These are phyloP conservation scores for Ceratopteris richardii DNA, from an alignment of 75 land plant species.

Conservation along the genomic window DNA sequence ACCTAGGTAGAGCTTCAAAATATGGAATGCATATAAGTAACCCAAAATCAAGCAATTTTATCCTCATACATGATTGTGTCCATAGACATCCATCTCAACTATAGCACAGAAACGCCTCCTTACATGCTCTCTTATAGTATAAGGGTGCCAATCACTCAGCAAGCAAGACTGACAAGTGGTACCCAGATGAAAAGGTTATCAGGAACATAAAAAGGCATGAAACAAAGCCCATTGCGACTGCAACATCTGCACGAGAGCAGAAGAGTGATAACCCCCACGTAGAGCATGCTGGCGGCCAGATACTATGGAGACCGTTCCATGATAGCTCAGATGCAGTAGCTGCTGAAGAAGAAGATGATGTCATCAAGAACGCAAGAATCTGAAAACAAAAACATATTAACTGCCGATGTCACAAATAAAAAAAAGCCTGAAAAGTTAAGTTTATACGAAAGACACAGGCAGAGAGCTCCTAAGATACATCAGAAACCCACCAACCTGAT, in stretches of 20 bases:
- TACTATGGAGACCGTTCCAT: background rate
- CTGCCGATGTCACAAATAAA: background rate
- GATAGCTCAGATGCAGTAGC: constrained; percentile 3
- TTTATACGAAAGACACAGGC: background rate
- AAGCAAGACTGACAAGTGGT: background rate
- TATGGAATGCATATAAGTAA: too few relatives aligned
- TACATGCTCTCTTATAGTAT: too few relatives aligned
- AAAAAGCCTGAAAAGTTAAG: background rate
- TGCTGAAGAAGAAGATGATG: background rate
- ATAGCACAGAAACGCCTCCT: too few relatives aligned
- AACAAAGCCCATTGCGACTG: background rate
- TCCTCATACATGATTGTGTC: too few relatives aligned
- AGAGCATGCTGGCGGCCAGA: constrained; percentile 4
- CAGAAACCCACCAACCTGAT: constrained; percentile 1
- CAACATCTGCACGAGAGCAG: background rate
- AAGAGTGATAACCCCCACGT: background rate
- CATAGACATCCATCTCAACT: too few relatives aligned
- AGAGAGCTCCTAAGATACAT: too few relatives aligned
- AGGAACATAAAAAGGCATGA: background rate
- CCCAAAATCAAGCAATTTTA: too few relatives aligned
- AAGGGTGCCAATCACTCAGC: background rate
- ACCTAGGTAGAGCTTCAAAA: too few relatives aligned
- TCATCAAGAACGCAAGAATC: background rate
- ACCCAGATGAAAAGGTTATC: background rate
- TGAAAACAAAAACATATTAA: background rate